phyloP scores from a whole-genome alignment of 176 grass and related monocot species.

The Carex littledalei region DNA sequence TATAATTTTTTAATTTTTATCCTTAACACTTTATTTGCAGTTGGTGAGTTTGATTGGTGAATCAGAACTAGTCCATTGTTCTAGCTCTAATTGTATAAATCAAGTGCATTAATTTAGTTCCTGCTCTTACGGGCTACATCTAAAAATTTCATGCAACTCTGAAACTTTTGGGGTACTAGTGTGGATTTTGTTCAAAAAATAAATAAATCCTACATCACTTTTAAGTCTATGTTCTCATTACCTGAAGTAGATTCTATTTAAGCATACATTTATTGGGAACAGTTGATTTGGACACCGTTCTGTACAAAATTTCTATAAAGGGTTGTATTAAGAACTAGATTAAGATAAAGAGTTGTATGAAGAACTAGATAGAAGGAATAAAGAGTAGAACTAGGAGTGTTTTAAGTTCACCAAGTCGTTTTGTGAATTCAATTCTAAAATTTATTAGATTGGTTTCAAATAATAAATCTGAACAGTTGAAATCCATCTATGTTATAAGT shows the following conservation, averaged over 20 bases:
- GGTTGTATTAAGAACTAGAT: too few relatives aligned
- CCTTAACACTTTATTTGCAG: background rate
- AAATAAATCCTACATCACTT: background rate
- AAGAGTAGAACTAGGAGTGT: too few relatives aligned
- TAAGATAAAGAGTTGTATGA: too few relatives aligned
- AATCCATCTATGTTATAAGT: too few relatives aligned
- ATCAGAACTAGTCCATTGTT: background rate
- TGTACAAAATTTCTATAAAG: too few relatives aligned
- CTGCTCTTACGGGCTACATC: background rate
- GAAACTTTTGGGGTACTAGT: background rate
- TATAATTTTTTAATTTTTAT: constrained; percentile 15
- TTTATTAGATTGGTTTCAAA: too few relatives aligned
- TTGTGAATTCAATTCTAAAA: too few relatives aligned
- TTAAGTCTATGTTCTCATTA: background rate
- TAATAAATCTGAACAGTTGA: too few relatives aligned
- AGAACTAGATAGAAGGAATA: too few relatives aligned
- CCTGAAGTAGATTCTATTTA: background rate
- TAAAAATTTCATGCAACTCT: background rate
- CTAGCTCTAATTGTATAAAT: background rate
- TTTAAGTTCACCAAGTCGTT: too few relatives aligned
- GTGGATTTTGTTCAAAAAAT: background rate
- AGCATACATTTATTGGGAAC: background rate
- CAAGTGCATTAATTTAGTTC: background rate
- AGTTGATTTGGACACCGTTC: background rate
- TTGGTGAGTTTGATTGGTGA: background rate